phyloP scores from a whole-genome alignment of 2,329 filamentous ascomycete genomes.

The Coniochaeta prunicola region DNA sequence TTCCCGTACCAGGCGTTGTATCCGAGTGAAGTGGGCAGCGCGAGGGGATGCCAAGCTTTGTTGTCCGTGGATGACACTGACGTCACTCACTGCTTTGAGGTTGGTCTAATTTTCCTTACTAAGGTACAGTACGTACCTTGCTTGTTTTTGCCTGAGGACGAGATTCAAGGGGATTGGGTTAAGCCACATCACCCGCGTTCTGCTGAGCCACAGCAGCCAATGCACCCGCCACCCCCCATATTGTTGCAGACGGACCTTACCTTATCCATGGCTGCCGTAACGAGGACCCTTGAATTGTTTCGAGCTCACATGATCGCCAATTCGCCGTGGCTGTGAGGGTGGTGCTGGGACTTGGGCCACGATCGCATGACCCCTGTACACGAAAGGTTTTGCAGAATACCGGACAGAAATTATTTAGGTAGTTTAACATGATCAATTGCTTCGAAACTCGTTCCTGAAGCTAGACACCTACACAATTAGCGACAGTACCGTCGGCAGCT shows the following conservation, averaged over 20 bases:
- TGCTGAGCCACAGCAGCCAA: neutral
- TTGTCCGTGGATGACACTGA: neutral
- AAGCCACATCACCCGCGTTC: neutral
- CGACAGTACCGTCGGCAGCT: neutral
- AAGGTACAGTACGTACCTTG: neutral
- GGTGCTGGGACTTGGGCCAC: neutral
- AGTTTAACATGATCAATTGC: no score
- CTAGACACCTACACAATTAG: no score
- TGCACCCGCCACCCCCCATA: neutral
- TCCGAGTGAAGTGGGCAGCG: neutral
- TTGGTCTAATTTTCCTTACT: no score
- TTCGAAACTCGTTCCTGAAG: no score
- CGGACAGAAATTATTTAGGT: no score
- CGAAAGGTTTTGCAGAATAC: no score
- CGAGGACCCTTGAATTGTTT: neutral
- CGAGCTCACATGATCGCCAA: neutral
- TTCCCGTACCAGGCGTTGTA: neutral
- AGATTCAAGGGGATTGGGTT: neutral
- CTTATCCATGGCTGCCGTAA: neutral
- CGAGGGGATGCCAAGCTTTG: neutral
- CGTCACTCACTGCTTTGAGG: neutral
- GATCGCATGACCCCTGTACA: neutral
- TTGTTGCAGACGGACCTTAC: neutral
- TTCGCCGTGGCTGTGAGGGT: neutral
- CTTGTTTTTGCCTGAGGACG: neutral